Evolutionary conservation across 805 yeast genomes (phyloP), one percentile per base, ranked within the genome.

Genomic region (Metschnikowia baotianmanensis): DNA sequence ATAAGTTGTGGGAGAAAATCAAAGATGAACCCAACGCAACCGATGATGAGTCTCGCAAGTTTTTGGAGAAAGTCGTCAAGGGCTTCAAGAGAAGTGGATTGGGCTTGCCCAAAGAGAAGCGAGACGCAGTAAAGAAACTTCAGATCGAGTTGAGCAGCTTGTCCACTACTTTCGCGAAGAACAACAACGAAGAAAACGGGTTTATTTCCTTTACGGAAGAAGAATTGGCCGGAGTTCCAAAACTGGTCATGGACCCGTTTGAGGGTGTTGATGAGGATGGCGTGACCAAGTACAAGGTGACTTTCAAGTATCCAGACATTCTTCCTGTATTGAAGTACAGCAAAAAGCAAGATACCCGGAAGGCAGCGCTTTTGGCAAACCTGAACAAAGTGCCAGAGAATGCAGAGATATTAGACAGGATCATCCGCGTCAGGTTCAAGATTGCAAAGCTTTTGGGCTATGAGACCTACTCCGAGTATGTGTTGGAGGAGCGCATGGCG

Each of bases 401-500:
- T 62, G 83, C 79, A 20, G 75, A 69, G 0, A 60, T 86, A 29
- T 69, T 87, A 37, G 59, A 65, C 15, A 72, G 81, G 42, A 80
- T 90, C 6, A 74, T 87, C n/a, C 65, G 71, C 48, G 53, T 81
- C 38, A 76, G 96, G 56, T 76, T 74, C 24, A 64, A 82, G 51
- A 62, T 82, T 41, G 88, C 95, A 2, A 56, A 72, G 31, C 43
- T 76, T 6, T 67, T 86, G 53, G 93, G 89, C 16, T 87, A 83
- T 61, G 61, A 72, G 7, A 77, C 77, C 41, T 87, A 76, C 60
- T 80, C 93, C 1, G 83, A 81, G 39, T 86, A 75, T 56, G 76
- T 80, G 24, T 69, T 87, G 48, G 91, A 86, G 47, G 83, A 80
- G 39, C 76, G 88, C 58, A 83, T 87, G 90, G 95, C 95, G 30